Percentiles rank a stretch among this genome's conserved stretches.
Conservation (phyloP, 2,329 filamentous ascomycete species). For the Talaromyces sp. region DNA sequence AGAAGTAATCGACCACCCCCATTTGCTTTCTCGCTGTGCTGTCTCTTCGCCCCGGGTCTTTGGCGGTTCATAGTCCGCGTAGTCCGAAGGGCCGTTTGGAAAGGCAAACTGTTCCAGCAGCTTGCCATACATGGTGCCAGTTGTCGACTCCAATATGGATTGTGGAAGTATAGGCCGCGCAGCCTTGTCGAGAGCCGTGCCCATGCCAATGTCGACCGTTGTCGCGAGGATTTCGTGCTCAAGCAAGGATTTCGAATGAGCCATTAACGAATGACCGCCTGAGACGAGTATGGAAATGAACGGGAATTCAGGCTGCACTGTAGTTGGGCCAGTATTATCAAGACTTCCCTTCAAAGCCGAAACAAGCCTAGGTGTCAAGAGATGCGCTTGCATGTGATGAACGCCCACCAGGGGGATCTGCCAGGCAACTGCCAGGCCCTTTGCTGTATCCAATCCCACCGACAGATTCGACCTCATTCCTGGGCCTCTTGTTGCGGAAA, state of each 20-base stretch:
- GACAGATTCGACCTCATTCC: constrained; percentile 78
- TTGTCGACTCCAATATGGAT: constrained; percentile 48
- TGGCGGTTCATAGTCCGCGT: constrained; percentile 54
- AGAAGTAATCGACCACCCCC: constrained; percentile 64
- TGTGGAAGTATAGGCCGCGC: constrained; percentile 69
- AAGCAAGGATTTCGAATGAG: constrained; percentile 64
- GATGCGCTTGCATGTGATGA: constrained; percentile 97
- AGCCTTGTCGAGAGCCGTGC: constrained; percentile 83
- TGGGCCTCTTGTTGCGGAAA: constrained; percentile 85
- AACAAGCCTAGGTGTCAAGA: constrained; percentile 77
- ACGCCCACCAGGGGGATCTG: constrained; percentile 76
- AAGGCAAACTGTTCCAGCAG: constrained; percentile 77
- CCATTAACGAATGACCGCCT: constrained; percentile 84
- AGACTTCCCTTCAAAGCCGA: constrained; percentile 45
- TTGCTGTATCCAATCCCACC: constrained; percentile 75
- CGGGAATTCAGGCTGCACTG: constrained; percentile 56
- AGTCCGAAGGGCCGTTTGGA: constrained; percentile 37
- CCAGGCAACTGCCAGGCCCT: constrained; percentile 81
- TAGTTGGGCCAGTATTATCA: neutral
- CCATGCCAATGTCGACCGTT: constrained; percentile 77
- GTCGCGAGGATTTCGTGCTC: constrained; percentile 69
- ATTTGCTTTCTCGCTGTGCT: constrained; percentile 42
- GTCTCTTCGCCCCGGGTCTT: constrained; percentile 54
- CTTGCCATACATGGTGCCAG: constrained; percentile 72
- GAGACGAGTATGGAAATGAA: constrained; percentile 87